Evolutionary conservation across 768 basidiomycete genomes (phyloP).

Genomic region (Naganishia antarctica): DNA sequence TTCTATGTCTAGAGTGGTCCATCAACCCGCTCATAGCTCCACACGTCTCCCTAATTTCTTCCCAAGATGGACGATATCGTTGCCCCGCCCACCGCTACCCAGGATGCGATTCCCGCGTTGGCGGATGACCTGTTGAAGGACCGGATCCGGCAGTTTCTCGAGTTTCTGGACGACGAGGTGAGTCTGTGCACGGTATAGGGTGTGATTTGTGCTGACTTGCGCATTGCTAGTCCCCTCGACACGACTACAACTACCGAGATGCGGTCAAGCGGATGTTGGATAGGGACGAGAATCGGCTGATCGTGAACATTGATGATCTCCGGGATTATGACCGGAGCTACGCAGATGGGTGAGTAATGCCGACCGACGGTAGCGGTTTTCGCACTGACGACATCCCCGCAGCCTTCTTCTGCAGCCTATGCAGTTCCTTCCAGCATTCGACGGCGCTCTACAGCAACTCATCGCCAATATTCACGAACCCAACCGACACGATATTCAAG

Average conservation of each 20-base stretch:
- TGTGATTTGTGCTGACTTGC: no score
- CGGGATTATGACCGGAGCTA: conserved; percentile 85
- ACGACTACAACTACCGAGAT: conserved; percentile 67
- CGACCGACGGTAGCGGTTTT: background rate
- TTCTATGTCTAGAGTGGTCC: no score
- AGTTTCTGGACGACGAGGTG: conserved; percentile 57
- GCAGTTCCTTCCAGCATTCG: conserved; percentile 81
- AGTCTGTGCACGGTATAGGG: conserved; percentile 16
- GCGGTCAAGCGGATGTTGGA: conserved; percentile 78
- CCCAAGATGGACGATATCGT: conserved; percentile 14
- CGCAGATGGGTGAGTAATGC: conserved; percentile 60
- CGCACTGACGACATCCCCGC: background rate
- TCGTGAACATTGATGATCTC: conserved; percentile 92
- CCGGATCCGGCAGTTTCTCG: conserved; percentile 71
- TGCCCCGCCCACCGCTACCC: conserved; percentile 13
- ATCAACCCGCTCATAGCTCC: no score
- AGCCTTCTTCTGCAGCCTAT: conserved; percentile 83
- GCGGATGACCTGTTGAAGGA: conserved; percentile 66
- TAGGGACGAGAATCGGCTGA: conserved; percentile 74
- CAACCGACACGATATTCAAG: conserved; percentile 73
- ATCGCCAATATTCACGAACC: conserved; percentile 69
- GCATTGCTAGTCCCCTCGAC: conserved; percentile 40
- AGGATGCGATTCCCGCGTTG: conserved; percentile 54
- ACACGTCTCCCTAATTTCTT: no score
- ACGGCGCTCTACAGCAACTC: conserved; percentile 70